Evolutionary conservation across 2,329 filamentous ascomycete genomes (phyloP), one percentile per base, ranked within the genome.

Genomic region (Cladosporium sp.): DNA sequence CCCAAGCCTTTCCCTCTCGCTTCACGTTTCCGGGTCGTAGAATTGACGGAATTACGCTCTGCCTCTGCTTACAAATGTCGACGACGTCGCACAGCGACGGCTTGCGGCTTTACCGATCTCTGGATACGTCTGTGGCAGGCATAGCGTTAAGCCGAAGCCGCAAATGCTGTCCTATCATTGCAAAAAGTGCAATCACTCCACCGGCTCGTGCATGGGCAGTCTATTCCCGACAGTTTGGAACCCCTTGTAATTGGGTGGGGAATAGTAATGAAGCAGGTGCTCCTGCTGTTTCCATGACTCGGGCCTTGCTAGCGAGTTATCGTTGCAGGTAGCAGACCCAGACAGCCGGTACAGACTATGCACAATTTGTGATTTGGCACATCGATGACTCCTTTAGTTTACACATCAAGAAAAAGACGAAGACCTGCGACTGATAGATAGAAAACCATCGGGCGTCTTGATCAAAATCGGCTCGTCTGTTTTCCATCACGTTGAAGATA

Each of bases 391-490:
- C 7, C 40, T 23, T 21, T 21, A n/a, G n/a, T 46, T n/a, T 10
- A 4, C 10, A 12, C 7, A 46, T 4, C 40, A 23, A 46, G n/a
- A 8, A 12, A 21, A 14, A 5, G 40, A 21, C 4, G 4, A 23
- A n/a, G 18, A 7, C 1, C 2, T n/a, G 7, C 37, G 37, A 3
- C 2, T 3, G 7, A n/a, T 10, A 2, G 1, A n/a, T n/a, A n/a
- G 37, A 40, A 8, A 18, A 8, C 12, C 12, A n/a, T 40, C 16
- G 5, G 2, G 3, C 11, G 3, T 21, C 18, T 44, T 7, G 18
- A 3, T 16, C 21, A 3, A 3, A 23, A 23, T 10, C 10, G 18
- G n/a, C 37, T 44, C 3, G 7, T 44, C 37, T n/a, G 5, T 44
- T 10, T 21, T 46, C n/a, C 8, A 21, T 46, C n/a, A 11, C 21